Percentiles rank a stretch among this genome's conserved stretches.
Conservation (phyloP, 768 basidiomycete genomes). For the Dendrothele bispora region DNA sequence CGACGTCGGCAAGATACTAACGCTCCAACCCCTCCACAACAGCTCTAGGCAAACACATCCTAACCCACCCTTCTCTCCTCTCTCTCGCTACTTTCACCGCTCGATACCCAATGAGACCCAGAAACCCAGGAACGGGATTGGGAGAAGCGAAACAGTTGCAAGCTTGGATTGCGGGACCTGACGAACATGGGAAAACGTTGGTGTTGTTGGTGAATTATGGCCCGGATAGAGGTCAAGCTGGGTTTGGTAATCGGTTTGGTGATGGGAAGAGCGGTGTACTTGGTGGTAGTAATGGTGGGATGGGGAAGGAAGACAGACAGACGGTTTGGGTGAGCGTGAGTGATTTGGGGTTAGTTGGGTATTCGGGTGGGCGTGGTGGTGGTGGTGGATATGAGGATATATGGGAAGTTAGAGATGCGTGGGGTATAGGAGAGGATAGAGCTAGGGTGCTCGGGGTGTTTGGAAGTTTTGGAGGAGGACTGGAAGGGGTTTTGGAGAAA, state of each 20-base stretch:
- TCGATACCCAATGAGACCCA: conserved; percentile 2
- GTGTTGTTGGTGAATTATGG: conserved; percentile 7
- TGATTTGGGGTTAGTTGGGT: conserved; percentile 5
- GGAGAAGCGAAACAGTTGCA: conserved; percentile 6
- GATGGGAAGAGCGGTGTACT: no score
- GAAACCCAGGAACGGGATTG: conserved; percentile 4
- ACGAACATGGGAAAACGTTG: conserved; percentile 2
- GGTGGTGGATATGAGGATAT: conserved; percentile 5
- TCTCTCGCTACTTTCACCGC: conserved; percentile 3
- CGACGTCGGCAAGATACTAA: no score
- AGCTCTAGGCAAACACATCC: background rate
- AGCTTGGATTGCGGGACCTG: conserved; percentile 8
- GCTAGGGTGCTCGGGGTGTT: conserved; percentile 2
- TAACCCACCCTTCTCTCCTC: conserved; percentile 1
- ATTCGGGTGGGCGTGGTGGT: background rate
- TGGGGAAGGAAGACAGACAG: no score
- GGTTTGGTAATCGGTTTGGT: background rate
- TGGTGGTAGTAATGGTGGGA: no score
- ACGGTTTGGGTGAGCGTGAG: background rate
- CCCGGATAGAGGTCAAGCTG: conserved; percentile 8
- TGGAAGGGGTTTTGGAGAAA: no score
- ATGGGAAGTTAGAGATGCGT: background rate
- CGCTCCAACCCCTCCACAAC: no score
- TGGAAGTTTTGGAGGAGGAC: no score
- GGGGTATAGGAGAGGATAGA: no score